A percentile compares a stretch with the other conserved stretches of the same genome.
Conservation (phyloP, 331 rosid genomes). For the Acacia concinna region DNA sequence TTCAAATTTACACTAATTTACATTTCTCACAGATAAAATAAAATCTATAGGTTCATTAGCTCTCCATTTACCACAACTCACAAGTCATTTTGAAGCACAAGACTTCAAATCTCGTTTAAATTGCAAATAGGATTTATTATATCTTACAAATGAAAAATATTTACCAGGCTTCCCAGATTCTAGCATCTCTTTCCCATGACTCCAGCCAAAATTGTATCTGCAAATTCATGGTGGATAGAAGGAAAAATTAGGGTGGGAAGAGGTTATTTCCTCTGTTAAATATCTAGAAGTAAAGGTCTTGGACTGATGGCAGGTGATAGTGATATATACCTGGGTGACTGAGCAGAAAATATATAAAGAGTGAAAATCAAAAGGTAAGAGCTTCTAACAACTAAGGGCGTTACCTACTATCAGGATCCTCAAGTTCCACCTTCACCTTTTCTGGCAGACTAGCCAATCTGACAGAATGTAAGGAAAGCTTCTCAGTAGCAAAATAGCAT, state of each 20-base stretch:
- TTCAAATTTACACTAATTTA: too few species aligned
- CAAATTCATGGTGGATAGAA: constrained; percentile 30
- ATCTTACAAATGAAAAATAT: constrained; percentile 11
- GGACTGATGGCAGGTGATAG: constrained; percentile 18
- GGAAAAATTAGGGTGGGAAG: constrained; percentile 6
- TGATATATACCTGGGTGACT: neutral
- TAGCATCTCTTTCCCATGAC: constrained; percentile 96
- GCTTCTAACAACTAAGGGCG: constrained; percentile 26
- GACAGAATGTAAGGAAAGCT: constrained; percentile 14
- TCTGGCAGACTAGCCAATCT: constrained; percentile 80
- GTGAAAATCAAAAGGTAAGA: constrained; percentile 24
- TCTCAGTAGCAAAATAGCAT: constrained; percentile 16
- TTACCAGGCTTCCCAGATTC: constrained; percentile 95
- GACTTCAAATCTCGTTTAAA: constrained; percentile 7
- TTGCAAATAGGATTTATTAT: constrained; percentile 1
- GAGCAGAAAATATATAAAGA: constrained; percentile 13
- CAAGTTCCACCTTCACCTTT: constrained; percentile 72
- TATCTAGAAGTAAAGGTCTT: constrained; percentile 11
- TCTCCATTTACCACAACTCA: constrained; percentile 6
- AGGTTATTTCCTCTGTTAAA: constrained; percentile 23
- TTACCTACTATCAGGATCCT: constrained; percentile 87
- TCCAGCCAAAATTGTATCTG: constrained; percentile 98
- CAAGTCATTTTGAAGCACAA: neutral
- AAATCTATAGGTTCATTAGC: neutral
- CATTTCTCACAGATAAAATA: neutral